Conservation (phyloP, 2,329 filamentous ascomycete genomes). For the Curvularia hawaiiensis region DNA sequence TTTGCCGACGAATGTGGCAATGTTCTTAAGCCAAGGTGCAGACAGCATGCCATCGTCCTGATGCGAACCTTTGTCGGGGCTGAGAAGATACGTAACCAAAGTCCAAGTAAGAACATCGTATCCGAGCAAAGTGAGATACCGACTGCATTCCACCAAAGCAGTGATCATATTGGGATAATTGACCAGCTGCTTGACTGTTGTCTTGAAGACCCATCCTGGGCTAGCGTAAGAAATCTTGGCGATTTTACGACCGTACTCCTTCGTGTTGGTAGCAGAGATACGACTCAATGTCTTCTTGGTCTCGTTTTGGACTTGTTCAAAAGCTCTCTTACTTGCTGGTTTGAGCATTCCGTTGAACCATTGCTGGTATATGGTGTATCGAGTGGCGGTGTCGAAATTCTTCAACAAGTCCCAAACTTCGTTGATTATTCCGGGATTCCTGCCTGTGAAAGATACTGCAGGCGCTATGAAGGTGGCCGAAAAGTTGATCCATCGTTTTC, state of each 20-base stretch:
- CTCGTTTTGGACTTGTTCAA: slow-evolving; percentile 75
- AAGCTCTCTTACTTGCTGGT: slow-evolving; percentile 78
- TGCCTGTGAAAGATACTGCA: slow-evolving; percentile 81
- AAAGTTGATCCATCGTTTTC: slow-evolving; percentile 80
- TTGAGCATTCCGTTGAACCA: slow-evolving; percentile 65
- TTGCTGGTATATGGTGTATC: slow-evolving; percentile 90
- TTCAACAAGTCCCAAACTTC: slow-evolving; percentile 85
- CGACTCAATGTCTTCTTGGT: slow-evolving; percentile 88
- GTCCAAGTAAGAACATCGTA: slow-evolving; percentile 96
- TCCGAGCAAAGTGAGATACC: slow-evolving; percentile 89
- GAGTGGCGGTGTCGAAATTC: slow-evolving; percentile 73
- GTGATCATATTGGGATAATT: slow-evolving; percentile 95
- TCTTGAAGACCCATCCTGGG: slow-evolving; percentile 88
- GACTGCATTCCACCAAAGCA: slow-evolving; percentile 90
- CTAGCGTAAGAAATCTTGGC: slow-evolving; percentile 92
- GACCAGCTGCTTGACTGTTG: slow-evolving; percentile 88
- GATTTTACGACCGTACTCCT: slow-evolving; percentile 82
- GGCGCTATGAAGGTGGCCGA: slow-evolving; percentile 85
- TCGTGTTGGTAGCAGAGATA: slow-evolving; percentile 84
- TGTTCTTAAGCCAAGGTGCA: slow-evolving; percentile 87
- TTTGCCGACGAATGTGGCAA: slow-evolving; percentile 89
- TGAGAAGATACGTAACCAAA: slow-evolving; percentile 73
- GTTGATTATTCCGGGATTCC: slow-evolving; percentile 83
- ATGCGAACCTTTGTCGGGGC: slow-evolving; percentile 61
- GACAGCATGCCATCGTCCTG: slow-evolving; percentile 75